phyloP scores from a whole-genome alignment of 164 flowering plant genomes.

The Annona cherimola region DNA sequence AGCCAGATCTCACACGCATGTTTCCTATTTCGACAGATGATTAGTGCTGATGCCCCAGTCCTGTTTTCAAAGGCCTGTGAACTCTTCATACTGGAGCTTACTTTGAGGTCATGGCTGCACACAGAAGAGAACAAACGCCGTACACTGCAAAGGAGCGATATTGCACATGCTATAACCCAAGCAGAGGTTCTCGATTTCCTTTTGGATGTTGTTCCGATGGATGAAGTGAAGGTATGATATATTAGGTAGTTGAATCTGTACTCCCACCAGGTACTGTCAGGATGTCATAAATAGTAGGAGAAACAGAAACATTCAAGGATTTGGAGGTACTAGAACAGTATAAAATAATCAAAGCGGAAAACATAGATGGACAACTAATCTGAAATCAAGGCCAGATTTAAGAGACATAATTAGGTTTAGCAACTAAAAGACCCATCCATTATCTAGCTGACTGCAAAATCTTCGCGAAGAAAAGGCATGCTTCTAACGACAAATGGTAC shows the following conservation, averaged over 20 bases:
- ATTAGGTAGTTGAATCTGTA: not conserved
- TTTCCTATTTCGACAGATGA: slow-evolving; percentile 9
- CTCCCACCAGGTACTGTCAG: too few relatives aligned
- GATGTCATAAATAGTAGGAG: too few relatives aligned
- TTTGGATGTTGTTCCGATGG: slow-evolving; percentile 12
- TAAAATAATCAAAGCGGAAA: too few relatives aligned
- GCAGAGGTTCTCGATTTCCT: slow-evolving; percentile 19
- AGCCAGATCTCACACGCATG: not conserved
- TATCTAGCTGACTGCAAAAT: too few relatives aligned
- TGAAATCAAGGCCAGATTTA: too few relatives aligned
- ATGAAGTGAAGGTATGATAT: slow-evolving; percentile 8
- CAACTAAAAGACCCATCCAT: too few relatives aligned
- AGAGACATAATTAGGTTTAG: too few relatives aligned
- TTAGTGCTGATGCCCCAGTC: slow-evolving; percentile 23
- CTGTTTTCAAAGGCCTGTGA: slow-evolving; percentile 24
- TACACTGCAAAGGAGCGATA: slow-evolving; percentile 18
- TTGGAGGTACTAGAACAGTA: too few relatives aligned
- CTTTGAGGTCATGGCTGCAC: slow-evolving; percentile 27
- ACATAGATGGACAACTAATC: too few relatives aligned
- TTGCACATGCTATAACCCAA: slow-evolving; percentile 12
- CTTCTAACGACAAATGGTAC: not conserved
- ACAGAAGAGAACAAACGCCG: slow-evolving; percentile 19
- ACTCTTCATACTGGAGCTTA: slow-evolving; percentile 23
- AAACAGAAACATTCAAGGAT: too few relatives aligned
- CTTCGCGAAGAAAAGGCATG: not conserved